Evolutionary conservation across 208 protist genomes (phyloP).

Genomic region (Blastocrithidia nonstop): DNA sequence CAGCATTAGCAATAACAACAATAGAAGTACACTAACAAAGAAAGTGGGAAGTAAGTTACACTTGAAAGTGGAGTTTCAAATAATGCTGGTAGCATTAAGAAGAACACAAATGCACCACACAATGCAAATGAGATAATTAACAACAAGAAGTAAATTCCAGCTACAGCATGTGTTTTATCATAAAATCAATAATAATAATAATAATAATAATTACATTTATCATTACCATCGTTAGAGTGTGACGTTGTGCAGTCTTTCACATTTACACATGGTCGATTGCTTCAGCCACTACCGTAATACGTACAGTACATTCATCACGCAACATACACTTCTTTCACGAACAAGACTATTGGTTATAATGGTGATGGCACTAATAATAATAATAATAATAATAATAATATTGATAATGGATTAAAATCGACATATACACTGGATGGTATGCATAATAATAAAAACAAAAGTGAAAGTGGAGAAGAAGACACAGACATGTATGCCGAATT

Average conservation of each 20-base stretch:
- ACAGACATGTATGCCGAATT: too few relatives aligned
- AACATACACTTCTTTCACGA: slow-evolving; percentile 10
- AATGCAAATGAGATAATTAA: background rate
- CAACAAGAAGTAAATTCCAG: too few relatives aligned
- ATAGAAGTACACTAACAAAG: background rate
- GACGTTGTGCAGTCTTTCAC: slow-evolving; percentile 3
- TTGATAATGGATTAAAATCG: too few relatives aligned
- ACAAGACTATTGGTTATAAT: background rate
- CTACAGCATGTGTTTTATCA: too few relatives aligned
- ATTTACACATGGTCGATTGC: slow-evolving; percentile 38
- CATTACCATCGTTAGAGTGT: background rate
- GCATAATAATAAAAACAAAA: too few relatives aligned
- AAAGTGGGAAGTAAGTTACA: too few relatives aligned
- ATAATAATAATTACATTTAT: background rate
- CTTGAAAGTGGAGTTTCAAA: background rate
- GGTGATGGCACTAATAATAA: background rate
- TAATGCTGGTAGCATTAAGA: background rate
- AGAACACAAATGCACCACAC: background rate
- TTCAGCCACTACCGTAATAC: slow-evolving; percentile 31
- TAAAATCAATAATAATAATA: background rate
- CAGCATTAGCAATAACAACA: slow-evolving; percentile 5
- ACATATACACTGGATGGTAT: too few relatives aligned
- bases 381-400: background rate
- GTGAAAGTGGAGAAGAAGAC: too few relatives aligned
- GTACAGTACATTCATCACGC: slow-evolving; percentile 36